These are phyloP conservation scores for Incumbomyces delicatus DNA, from an alignment of 2,329 filamentous ascomycete species.

Conservation along the genomic window DNA sequence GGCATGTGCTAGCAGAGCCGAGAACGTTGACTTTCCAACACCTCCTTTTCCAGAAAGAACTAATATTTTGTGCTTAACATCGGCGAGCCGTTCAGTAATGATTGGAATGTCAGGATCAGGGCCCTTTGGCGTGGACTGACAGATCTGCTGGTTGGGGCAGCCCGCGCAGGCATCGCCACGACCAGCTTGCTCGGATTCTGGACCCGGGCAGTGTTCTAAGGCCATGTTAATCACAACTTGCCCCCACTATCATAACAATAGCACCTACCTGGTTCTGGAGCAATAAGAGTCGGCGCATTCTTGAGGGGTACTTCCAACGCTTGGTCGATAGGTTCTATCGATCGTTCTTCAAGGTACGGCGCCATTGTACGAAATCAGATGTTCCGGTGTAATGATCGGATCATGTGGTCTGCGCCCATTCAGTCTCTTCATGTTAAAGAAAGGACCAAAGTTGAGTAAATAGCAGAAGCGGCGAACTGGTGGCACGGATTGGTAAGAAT, in stretches of 20 bases:
- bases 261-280: slow-evolving; percentile 65
- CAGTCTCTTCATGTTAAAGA: not conserved
- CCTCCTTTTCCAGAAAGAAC: slow-evolving; percentile 92
- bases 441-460: slow-evolving; percentile 1
- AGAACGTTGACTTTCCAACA: slow-evolving; percentile 93
- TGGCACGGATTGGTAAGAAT: not conserved
- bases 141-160: slow-evolving; percentile 93
- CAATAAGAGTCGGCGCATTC: slow-evolving; percentile 72
- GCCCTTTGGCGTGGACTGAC: slow-evolving; percentile 85
- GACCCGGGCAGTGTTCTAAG: slow-evolving; percentile 82
- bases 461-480: not conserved
- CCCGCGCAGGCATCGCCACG: slow-evolving; percentile 76
- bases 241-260: not conserved
- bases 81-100: slow-evolving; percentile 71
- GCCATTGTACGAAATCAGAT: slow-evolving; percentile 49
- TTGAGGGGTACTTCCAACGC: slow-evolving; percentile 69
- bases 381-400: not conserved
- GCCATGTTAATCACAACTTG: slow-evolving; percentile 1
- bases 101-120: slow-evolving; percentile 88
- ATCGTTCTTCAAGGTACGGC: slow-evolving; percentile 61
- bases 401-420: no score
- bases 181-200: slow-evolving; percentile 45
- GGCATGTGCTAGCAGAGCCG: slow-evolving; percentile 74
- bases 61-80: slow-evolving; percentile 83
- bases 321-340: slow-evolving; percentile 47